Evolutionary conservation across 2,329 filamentous ascomycete genomes (phyloP).

Genomic region (Volutella citrinella): DNA sequence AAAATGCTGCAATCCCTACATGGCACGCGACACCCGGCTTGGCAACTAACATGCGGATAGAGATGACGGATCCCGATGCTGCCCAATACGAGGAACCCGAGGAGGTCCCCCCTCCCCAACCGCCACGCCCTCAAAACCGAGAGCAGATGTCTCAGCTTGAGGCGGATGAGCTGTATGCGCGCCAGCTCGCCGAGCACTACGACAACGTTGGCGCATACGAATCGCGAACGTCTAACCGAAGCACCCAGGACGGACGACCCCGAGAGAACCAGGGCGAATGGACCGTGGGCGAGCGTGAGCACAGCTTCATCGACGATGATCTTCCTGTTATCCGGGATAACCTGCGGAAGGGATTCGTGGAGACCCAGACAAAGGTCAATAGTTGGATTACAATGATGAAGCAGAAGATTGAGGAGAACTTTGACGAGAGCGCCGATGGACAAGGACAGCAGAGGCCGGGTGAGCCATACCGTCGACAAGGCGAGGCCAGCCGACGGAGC

Average conservation of each 20-base stretch:
- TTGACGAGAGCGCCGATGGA: conserved; percentile 62
- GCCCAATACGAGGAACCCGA: conserved; percentile 50
- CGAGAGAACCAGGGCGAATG: conserved; percentile 37
- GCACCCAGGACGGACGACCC: conserved; percentile 24
- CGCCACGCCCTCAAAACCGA: conserved; percentile 68
- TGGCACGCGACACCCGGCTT: background rate
- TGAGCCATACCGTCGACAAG: conserved; percentile 46
- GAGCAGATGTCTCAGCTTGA: conserved; percentile 77
- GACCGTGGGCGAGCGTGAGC: conserved; percentile 64
- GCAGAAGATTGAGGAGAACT: conserved; percentile 90
- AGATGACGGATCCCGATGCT: conserved; percentile 78
- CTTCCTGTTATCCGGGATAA: conserved; percentile 91
- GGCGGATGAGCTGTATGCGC: conserved; percentile 86
- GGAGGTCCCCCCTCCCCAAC: conserved; percentile 66
- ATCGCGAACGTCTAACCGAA: conserved; percentile 49
- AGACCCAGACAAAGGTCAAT: conserved; percentile 92
- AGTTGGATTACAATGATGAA: conserved; percentile 87
- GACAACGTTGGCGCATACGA: conserved; percentile 61
- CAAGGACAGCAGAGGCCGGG: conserved; percentile 24
- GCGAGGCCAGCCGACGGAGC: conserved; percentile 66
- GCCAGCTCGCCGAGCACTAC: conserved; percentile 90
- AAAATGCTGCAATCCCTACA: conserved; percentile 17
- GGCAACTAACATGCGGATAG: conserved; percentile 35
- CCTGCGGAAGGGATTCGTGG: conserved; percentile 87
- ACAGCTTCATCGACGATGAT: conserved; percentile 94